Conservation (phyloP, 805 yeast genomes). For the Suhomyces emberorum region DNA sequence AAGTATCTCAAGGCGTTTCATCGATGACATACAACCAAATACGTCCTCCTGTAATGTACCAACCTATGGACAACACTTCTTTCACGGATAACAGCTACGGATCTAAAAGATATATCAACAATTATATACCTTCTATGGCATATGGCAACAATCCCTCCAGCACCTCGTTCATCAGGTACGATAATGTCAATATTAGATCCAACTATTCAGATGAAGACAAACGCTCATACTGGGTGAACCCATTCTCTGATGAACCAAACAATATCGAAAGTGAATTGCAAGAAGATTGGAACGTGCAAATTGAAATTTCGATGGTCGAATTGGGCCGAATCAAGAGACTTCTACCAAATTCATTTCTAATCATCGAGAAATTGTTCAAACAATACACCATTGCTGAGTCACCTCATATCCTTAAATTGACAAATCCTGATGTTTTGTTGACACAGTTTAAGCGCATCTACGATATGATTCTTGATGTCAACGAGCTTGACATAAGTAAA, state of each 20-base stretch:
- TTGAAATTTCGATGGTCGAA: slow-evolving; percentile 9
- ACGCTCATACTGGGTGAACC: not conserved
- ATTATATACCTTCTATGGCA: not conserved
- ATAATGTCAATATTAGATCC: not conserved
- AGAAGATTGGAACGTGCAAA: slow-evolving; percentile 2
- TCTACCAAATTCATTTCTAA: slow-evolving; percentile 7
- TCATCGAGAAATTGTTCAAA: slow-evolving; percentile 4
- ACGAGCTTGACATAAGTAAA: slow-evolving; percentile 7
- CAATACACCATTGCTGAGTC: slow-evolving; percentile 5
- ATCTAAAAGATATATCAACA: not conserved
- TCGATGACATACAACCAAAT: too few species aligned
- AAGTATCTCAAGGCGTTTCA: not conserved
- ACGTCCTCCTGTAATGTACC: not conserved
- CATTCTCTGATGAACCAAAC: not conserved
- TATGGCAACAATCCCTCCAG: not conserved
- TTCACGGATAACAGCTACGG: too few species aligned
- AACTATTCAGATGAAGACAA: not conserved
- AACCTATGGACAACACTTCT: too few species aligned
- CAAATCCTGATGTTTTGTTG: slow-evolving; percentile 3
- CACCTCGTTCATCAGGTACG: not conserved
- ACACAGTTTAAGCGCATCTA: slow-evolving; percentile 3
- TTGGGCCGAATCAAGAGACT: slow-evolving; percentile 6
- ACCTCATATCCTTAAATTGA: slow-evolving; percentile 5
- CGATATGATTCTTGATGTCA: slow-evolving; percentile 3
- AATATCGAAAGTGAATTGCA: slow-evolving; percentile 3